phyloP scores from a whole-genome alignment of 2,329 filamentous ascomycete species.

The Fusarium nodosum region DNA sequence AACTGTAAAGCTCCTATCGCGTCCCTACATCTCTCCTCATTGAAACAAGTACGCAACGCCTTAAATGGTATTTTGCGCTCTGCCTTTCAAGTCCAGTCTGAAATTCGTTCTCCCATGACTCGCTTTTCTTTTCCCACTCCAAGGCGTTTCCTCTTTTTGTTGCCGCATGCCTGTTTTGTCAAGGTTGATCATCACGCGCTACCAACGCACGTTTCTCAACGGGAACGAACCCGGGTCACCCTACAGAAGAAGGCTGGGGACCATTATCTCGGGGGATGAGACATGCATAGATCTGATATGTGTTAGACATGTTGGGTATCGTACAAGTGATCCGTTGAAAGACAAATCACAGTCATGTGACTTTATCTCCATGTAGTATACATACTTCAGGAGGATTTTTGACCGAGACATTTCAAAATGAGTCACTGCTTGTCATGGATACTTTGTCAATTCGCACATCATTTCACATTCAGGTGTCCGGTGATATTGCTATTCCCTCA shows the following conservation, averaged over 20 bases:
- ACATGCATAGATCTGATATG: slow-evolving; percentile 17
- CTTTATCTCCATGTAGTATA: not conserved
- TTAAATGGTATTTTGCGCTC: not conserved
- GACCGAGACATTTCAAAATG: not conserved
- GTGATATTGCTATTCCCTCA: not conserved
- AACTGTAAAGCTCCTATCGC: slow-evolving; percentile 2
- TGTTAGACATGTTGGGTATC: not conserved
- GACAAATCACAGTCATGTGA: slow-evolving; percentile 22
- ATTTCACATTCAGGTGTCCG: not conserved
- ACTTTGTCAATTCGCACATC: not conserved
- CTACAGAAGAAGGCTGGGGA: slow-evolving; percentile 2
- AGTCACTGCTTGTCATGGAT: not conserved
- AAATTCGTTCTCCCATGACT: slow-evolving; percentile 18
- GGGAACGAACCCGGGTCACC: slow-evolving; percentile 12
- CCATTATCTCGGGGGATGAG: slow-evolving; percentile 17
- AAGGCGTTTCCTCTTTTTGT: not conserved
- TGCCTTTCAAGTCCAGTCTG: not conserved
- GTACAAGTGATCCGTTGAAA: not conserved
- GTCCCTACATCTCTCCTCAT: slow-evolving; percentile 8
- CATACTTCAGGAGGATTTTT: no score
- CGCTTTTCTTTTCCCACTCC: slow-evolving; percentile 7
- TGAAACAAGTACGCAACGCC: slow-evolving; percentile 12
- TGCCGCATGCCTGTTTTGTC: slow-evolving; percentile 5
- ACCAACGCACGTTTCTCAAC: slow-evolving; percentile 14
- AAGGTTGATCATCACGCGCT: slow-evolving; percentile 2